Percentiles rank a stretch among this genome's conserved stretches.
Evolutionary conservation across 108 stramenopile species (phyloP).

Genomic region (Skeletonema marinoi): DNA sequence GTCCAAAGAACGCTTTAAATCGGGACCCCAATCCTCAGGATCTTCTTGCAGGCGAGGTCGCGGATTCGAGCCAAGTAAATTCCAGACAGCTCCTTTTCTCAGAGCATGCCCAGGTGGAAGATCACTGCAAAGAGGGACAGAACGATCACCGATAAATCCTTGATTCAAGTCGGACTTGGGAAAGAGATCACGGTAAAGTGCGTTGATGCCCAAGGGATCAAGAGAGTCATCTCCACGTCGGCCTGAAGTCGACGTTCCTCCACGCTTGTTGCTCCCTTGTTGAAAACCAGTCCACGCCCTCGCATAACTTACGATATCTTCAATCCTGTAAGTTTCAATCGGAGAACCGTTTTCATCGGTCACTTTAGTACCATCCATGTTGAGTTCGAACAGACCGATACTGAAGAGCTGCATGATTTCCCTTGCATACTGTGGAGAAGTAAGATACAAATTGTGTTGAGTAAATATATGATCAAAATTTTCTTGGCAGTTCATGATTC

Average conservation of each 20-base stretch:
- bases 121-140: slow-evolving; percentile 50
- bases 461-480: no score
- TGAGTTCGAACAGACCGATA: slow-evolving; percentile 54
- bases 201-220: slow-evolving; percentile 27
- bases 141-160: slow-evolving; percentile 49
- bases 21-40: slow-evolving; percentile 25
- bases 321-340: slow-evolving; percentile 45
- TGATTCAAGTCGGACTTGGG: slow-evolving; percentile 43
- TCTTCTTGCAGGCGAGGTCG: slow-evolving; percentile 32
- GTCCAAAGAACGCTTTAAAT: slow-evolving; percentile 10
- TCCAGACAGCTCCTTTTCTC: slow-evolving; percentile 27
- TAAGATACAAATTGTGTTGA: no score
- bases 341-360: slow-evolving; percentile 39
- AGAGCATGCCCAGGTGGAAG: slow-evolving; percentile 44
- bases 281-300: slow-evolving; percentile 46
- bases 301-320: slow-evolving; percentile 43
- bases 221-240: slow-evolving; percentile 12
- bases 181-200: slow-evolving; percentile 28
- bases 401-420: slow-evolving; percentile 72
- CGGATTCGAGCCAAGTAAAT: slow-evolving; percentile 7
- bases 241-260: slow-evolving; percentile 15
- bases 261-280: background rate
- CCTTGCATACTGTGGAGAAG: slow-evolving; percentile 33
- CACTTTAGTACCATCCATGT: slow-evolving; percentile 50
- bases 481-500: no score